A percentile compares a stretch with the other conserved stretches of the same genome.
Evolutionary conservation across 179 eudicot genomes (phyloP).

Genomic region (Camellia oleifera): DNA sequence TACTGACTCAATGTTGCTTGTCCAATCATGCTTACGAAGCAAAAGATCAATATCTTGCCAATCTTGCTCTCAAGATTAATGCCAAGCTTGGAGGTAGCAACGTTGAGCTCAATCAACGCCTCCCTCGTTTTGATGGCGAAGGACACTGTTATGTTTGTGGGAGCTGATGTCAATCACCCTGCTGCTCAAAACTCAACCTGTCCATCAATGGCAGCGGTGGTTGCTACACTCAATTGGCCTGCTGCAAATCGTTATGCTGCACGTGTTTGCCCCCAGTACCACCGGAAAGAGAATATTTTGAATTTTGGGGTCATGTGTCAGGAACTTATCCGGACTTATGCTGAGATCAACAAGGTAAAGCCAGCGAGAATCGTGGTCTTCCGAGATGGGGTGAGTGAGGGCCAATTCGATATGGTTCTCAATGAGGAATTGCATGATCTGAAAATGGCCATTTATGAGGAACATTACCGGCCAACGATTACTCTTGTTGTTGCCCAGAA

Average conservation of each 20-base stretch:
- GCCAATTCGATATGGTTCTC: slow-evolving; percentile 73
- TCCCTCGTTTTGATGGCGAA: slow-evolving; percentile 35
- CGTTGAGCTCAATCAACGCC: slow-evolving; percentile 39
- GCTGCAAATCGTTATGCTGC: slow-evolving; percentile 59
- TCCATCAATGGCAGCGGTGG: slow-evolving; percentile 67
- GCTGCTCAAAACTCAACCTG: slow-evolving; percentile 15
- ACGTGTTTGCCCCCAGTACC: slow-evolving; percentile 39
- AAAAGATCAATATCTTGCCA: slow-evolving; percentile 47
- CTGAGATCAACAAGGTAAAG: slow-evolving; percentile 33
- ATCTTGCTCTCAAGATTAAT: slow-evolving; percentile 64
- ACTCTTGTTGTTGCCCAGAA: slow-evolving; percentile 69
- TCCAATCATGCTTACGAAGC: slow-evolving; percentile 33
- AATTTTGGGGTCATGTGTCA: slow-evolving; percentile 54
- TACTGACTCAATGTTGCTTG: slow-evolving; percentile 65
- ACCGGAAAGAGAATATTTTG: slow-evolving; percentile 44
- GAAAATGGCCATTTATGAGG: slow-evolving; percentile 24
- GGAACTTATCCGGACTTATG: slow-evolving; percentile 48
- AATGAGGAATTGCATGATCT: slow-evolving; percentile 54
- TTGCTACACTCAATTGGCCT: slow-evolving; percentile 62
- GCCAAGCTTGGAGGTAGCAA: slow-evolving; percentile 83
- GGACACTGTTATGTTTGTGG: slow-evolving; percentile 62
- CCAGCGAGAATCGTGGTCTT: slow-evolving; percentile 59
- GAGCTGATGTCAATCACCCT: slow-evolving; percentile 86
- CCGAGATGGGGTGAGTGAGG: slow-evolving; percentile 81
- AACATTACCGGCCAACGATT: slow-evolving; percentile 37